Evolutionary conservation across 805 yeast species (phyloP), one percentile per base, ranked within the genome.

Genomic region (Ogataea kodamae): DNA sequence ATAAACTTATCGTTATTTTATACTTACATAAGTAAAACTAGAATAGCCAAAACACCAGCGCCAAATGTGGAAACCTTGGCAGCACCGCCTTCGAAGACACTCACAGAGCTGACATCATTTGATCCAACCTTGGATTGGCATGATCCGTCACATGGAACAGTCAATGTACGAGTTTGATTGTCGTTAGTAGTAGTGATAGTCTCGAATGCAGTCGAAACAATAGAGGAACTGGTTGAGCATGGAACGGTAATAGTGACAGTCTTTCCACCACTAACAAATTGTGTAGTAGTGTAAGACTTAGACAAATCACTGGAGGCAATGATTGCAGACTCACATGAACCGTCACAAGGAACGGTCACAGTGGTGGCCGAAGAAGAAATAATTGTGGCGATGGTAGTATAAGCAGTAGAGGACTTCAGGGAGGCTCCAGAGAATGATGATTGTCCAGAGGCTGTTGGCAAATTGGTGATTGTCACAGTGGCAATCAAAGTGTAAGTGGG

Each of bases 301-400:
- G 42, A 16, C 21, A 42, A 31, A 17, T 30, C 45, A 6, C 22
- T 12, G 7, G 37, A 10, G 11, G 18, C 33, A 20, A 37, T 37
- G 14, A 33, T 25, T 6, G 18, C 28, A 2, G 35, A 8, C 1
- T 27, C 10, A 27, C 49, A 45, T 6, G 32, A 19, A 11, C 40
- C 42, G 24, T 22, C 24, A 30, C 45, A 42, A 16, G 46, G 18
- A 30, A 42, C 45, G 13, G 49, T 45, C 16, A 43, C 45, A 20
- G 45, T 43, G 9, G 48, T 43, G 7, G 39, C 26, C 6, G 20
- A 18, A 14, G 26, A 35, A 5, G 20, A 23, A 18, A 16, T 16
- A 7, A 10, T n/a, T 12, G 39, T 40, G 9, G 18, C 24, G 15
- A 36, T 29, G 7, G 39, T 40, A 11, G 37, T 36, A 19, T 32